Conservation (phyloP, 202 grass and related monocot species). For the Panicum hallii region DNA sequence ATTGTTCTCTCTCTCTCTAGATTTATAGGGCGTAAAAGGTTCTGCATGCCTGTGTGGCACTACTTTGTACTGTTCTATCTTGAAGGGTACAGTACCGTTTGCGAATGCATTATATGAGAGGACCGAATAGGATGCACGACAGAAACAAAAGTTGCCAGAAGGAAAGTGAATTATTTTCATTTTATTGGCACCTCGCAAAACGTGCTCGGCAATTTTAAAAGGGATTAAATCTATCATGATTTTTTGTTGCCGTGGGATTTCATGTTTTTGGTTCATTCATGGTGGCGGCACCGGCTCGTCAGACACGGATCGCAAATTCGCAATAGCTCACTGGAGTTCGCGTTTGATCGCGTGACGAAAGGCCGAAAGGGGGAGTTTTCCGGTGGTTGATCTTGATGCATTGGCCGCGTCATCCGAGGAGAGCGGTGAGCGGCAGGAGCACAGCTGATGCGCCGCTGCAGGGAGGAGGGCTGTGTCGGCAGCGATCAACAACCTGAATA, state of each 20-base stretch:
- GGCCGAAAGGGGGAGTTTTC: no score
- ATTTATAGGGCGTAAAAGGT: neutral
- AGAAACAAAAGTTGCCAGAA: neutral
- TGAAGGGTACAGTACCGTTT: neutral
- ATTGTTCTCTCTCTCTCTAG: neutral
- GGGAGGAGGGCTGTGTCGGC: neutral
- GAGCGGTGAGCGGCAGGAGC: neutral
- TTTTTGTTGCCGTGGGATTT: neutral
- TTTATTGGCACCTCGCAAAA: neutral
- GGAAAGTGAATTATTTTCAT: neutral
- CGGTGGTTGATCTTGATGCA: neutral
- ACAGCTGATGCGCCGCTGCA: neutral
- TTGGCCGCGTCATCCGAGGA: neutral
- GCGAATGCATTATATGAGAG: neutral
- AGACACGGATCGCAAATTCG: no score
- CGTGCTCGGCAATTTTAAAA: neutral
- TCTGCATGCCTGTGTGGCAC: neutral
- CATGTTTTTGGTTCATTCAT: neutral
- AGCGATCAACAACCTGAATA: neutral
- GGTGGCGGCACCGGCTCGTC: neutral
- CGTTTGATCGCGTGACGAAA: no score
- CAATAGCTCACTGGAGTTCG: no score
- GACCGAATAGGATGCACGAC: neutral
- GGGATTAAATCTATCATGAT: neutral
- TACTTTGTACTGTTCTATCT: neutral